Evolutionary conservation across 805 yeast species (phyloP), one percentile per base, ranked within the genome.

Genomic region (Candida rishiriensis): DNA sequence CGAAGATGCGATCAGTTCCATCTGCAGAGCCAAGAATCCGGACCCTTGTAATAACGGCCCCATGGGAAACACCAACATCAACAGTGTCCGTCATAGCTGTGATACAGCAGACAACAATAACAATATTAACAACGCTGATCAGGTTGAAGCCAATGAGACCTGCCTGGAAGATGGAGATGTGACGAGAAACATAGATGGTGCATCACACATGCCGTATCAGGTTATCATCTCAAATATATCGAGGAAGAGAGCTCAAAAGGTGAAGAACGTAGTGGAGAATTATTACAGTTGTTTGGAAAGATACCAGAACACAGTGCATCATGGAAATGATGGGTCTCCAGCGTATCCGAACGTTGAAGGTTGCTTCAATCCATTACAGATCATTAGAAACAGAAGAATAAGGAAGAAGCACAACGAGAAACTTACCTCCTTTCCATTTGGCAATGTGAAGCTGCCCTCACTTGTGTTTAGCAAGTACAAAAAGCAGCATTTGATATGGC

Each of bases 341-440:
- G 2, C 56, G 3, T 73, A 75, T 49, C 73, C 70, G 2, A 78
- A 76, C 2, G 75, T 84, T 3, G 88, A 81, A 44, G 86, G 83
- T 2, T 74, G 77, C 3, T 88, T 82, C 67, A 88, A 88, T 57
- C 96, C 96, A 3, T 66, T 88, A 36, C 96, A 87, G 62, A 74
- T 82, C n/a, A 78, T 88, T 26, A 67, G 97, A 44, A 84, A 88
- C 62, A 71, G 96, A 46, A 71, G 71, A 52, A 58, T 83, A 3
- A 62, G 86, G 42, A 72, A 73, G 45, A 75, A 74, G 53, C 66
- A 75, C 53, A 72, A 71, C 40, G 78, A 76, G 44, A 65, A 68
- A 31, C 73, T 78, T 2, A 69, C 72, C 34, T 66, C 69, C 3
- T 55, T 75, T 11, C 61, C 72, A 1, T 61, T 74, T 28, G 71